Evolutionary conservation across 441 rosid genomes (phyloP).

Genomic region (Brassica hybrid): DNA sequence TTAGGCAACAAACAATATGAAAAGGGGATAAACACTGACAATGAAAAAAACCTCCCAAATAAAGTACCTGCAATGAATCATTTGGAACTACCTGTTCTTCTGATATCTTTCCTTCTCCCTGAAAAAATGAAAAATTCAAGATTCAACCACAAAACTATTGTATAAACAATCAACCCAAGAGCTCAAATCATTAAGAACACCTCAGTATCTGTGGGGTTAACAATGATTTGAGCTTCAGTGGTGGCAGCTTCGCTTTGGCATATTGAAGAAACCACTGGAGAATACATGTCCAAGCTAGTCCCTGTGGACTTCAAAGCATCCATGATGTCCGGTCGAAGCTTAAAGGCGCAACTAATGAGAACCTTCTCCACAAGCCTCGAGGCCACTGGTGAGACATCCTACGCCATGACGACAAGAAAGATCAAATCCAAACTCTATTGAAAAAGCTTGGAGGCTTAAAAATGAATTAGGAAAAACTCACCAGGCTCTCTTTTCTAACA

Average conservation of each 20-base stretch:
- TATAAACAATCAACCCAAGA: slow-evolving; percentile 11
- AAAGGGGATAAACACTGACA: neutral
- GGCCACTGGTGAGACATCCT: slow-evolving; percentile 50
- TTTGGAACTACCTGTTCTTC: slow-evolving; percentile 11
- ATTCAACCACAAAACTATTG: neutral
- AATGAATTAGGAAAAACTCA: slow-evolving; percentile 23
- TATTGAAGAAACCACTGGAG: slow-evolving; percentile 58
- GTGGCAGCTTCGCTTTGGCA: slow-evolving; percentile 45
- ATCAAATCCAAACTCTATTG: neutral
- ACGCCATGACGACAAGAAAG: slow-evolving; percentile 6
- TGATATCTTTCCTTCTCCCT: slow-evolving; percentile 31
- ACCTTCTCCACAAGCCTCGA: slow-evolving; percentile 66
- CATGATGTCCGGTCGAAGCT: slow-evolving; percentile 62
- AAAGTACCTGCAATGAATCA: slow-evolving; percentile 34
- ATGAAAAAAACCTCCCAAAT: slow-evolving; percentile 4
- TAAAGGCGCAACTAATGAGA: slow-evolving; percentile 56
- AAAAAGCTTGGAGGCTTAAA: neutral
- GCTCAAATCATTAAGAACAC: slow-evolving; percentile 43
- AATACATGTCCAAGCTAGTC: slow-evolving; percentile 59
- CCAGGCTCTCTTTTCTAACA: slow-evolving; percentile 65
- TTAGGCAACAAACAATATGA: slow-evolving; percentile 4
- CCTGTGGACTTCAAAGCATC: slow-evolving; percentile 55
- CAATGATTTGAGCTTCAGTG: slow-evolving; percentile 33
- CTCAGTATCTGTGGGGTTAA: slow-evolving; percentile 47
- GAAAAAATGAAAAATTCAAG: slow-evolving; percentile 15